Evolutionary conservation across 2,329 filamentous ascomycete genomes (phyloP), one percentile per base, ranked within the genome.

Genomic region (Epichloe uncinata): DNA sequence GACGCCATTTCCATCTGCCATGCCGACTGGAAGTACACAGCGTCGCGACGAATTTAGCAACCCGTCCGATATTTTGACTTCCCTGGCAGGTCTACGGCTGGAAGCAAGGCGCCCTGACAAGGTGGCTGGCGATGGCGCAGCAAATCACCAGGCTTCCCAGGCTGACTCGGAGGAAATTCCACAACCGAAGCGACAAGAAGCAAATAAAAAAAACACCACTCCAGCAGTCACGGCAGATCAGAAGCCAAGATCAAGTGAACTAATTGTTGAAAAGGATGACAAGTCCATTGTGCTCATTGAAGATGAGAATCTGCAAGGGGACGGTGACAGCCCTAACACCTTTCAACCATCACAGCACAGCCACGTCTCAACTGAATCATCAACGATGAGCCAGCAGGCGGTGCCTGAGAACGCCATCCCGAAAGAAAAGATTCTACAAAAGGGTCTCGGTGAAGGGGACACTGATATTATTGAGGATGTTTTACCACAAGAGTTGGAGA

Each of bases 361-460:
- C 22, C 38, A 54, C 20, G 9, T 8, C n/a, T 18, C 15, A 36
- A 42, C 13, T 38, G 22, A 7, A 40, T 3, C n/a, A 35, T 12
- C 40, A 45, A 44, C 12, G 11, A 48, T 34, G 22, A 20, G 34
- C 11, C 44, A 30, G 35, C 8, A 33, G 30, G 22, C 18, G 4
- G 22, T 36, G 38, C 11, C 18, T 11, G 37, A 42, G 7, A 40
- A 37, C 7, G 26, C 18, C 12, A 26, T n/a, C 5, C 3, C 18
- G 18, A 34, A 22, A 15, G 54, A 56, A 22, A 37, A 47, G 4
- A 26, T 53, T n/a, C 57, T 62, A 36, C 67, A 72, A 9, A 77
- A 78, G 53, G 65, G 65, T 6, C 77, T 95, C 47, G 89, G 86
- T 43, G 85, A 90, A 63, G 85, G 88, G 7, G 89, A 95, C 61